Evolutionary conservation across 371 early-diverging fungal species (phyloP).

Genomic region (Apophysomyces sp.): DNA sequence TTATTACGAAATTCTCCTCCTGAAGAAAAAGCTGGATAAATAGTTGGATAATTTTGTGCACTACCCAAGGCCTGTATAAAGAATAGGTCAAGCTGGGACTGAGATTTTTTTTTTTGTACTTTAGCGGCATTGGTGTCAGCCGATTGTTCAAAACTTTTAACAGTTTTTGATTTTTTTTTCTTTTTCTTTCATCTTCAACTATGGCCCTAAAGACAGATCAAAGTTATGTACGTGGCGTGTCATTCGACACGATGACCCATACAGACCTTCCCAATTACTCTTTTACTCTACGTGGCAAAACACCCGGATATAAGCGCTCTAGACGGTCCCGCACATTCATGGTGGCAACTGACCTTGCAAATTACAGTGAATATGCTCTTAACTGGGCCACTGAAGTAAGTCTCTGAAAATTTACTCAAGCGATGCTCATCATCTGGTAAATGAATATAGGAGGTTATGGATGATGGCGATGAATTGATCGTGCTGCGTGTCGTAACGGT

Average conservation of each 20-base stretch:
- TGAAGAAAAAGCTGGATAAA: too few relatives aligned
- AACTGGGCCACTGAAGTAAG: slow-evolving; percentile 56
- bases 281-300: slow-evolving; percentile 58
- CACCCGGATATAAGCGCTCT: slow-evolving; percentile 45
- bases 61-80: too few relatives aligned
- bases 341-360: slow-evolving; percentile 60
- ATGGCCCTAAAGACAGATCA: slow-evolving; percentile 2
- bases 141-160: background rate
- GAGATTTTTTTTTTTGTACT: too few relatives aligned
- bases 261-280: slow-evolving; percentile 53
- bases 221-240: slow-evolving; percentile 54
- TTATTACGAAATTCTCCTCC: too few relatives aligned
- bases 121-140: background rate
- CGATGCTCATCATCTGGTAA: background rate
- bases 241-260: slow-evolving; percentile 61
- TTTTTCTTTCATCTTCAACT: background rate
- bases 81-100: too few relatives aligned
- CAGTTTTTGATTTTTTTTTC: background rate
- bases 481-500: slow-evolving; percentile 48
- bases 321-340: slow-evolving; percentile 55
- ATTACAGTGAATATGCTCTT: slow-evolving; percentile 61
- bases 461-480: slow-evolving; percentile 62
- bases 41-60: too few relatives aligned
- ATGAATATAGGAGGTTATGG: slow-evolving; percentile 46
- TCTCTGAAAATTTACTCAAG: background rate